A percentile compares a stretch with the other conserved stretches of the same genome.
Conservation (phyloP, 345 rosid species). For the Mercurialis annua region DNA sequence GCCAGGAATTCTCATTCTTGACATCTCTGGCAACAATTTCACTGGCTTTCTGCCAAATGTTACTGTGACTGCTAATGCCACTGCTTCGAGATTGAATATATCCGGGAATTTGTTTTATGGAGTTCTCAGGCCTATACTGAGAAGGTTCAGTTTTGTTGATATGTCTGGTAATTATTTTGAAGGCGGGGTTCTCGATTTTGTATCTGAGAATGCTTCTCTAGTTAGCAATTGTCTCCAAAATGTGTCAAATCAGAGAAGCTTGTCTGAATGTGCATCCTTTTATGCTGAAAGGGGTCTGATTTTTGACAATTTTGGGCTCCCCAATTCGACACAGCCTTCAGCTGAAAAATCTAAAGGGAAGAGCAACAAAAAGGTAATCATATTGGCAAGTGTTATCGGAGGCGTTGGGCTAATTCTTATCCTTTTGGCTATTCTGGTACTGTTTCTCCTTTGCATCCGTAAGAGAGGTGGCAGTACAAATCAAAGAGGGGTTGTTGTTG, state of each 20-base stretch:
- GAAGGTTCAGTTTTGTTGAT: slow-evolving; percentile 45
- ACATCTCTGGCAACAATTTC: slow-evolving; percentile 74
- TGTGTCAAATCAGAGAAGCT: slow-evolving; percentile 53
- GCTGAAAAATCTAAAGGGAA: slow-evolving; percentile 32
- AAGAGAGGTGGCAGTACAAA: slow-evolving; percentile 39
- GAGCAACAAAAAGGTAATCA: slow-evolving; percentile 42
- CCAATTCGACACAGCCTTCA: slow-evolving; percentile 48
- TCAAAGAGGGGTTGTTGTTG: slow-evolving; percentile 51
- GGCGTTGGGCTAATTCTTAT: slow-evolving; percentile 52
- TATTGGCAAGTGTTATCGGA: slow-evolving; percentile 65
- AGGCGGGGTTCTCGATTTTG: slow-evolving; percentile 71
- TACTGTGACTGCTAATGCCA: slow-evolving; percentile 30
- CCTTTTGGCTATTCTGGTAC: slow-evolving; percentile 37
- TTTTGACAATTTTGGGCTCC: slow-evolving; percentile 81
- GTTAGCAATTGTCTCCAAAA: slow-evolving; percentile 67
- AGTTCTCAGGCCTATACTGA: slow-evolving; percentile 42
- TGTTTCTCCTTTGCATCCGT: slow-evolving; percentile 44
- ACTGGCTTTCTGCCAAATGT: slow-evolving; percentile 56
- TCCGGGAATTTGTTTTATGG: slow-evolving; percentile 81
- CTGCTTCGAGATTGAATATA: slow-evolving; percentile 46
- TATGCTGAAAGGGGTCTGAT: slow-evolving; percentile 53
- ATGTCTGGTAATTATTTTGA: slow-evolving; percentile 79
- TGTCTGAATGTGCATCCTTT: slow-evolving; percentile 54
- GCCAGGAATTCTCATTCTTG: slow-evolving; percentile 54
- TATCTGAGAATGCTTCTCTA: slow-evolving; percentile 46